Evolutionary conservation across 2,329 filamentous ascomycete species (phyloP).

Genomic region (Penicillium glabrum): DNA sequence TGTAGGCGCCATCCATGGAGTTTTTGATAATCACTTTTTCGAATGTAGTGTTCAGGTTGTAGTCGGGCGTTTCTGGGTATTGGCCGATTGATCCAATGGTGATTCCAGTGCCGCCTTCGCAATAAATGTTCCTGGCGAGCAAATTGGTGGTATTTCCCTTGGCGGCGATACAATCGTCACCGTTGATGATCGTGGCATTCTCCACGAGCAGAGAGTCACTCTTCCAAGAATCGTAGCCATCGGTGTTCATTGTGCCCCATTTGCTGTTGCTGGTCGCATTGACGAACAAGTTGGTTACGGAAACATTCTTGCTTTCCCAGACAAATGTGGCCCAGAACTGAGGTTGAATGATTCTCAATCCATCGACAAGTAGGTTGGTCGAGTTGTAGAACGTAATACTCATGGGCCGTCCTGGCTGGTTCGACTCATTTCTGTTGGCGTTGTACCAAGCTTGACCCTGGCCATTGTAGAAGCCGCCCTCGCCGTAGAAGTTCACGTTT

Average conservation of each 20-base stretch:
- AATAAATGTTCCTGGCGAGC: conserved; percentile 40
- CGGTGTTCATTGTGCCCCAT: conserved; percentile 52
- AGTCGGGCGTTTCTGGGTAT: conserved; percentile 35
- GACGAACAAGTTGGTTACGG: conserved; percentile 56
- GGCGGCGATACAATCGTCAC: conserved; percentile 42
- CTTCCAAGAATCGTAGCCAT: conserved; percentile 54
- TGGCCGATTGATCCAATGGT: conserved; percentile 44
- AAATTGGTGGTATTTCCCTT: conserved; percentile 45
- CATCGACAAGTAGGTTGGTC: conserved; percentile 50
- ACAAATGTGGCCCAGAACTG: conserved; percentile 54
- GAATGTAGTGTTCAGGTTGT: conserved; percentile 40
- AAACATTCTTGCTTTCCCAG: conserved; percentile 51
- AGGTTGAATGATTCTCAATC: conserved; percentile 50
- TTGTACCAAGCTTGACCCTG: conserved; percentile 41
- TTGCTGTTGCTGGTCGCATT: conserved; percentile 48
- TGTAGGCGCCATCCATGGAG: conserved; percentile 22
- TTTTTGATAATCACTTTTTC: conserved; percentile 28
- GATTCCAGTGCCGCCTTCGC: conserved; percentile 39
- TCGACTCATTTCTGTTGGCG: conserved; percentile 52
- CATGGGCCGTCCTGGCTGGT: conserved; percentile 53
- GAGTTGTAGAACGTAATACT: conserved; percentile 53
- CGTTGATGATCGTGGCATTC: conserved; percentile 46
- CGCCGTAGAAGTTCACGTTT: conserved; percentile 51
- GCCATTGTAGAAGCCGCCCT: conserved; percentile 42
- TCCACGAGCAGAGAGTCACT: conserved; percentile 47